Conservation (phyloP, 1,284 basidiomycete species). For the Ceratobasidium theobromae region DNA sequence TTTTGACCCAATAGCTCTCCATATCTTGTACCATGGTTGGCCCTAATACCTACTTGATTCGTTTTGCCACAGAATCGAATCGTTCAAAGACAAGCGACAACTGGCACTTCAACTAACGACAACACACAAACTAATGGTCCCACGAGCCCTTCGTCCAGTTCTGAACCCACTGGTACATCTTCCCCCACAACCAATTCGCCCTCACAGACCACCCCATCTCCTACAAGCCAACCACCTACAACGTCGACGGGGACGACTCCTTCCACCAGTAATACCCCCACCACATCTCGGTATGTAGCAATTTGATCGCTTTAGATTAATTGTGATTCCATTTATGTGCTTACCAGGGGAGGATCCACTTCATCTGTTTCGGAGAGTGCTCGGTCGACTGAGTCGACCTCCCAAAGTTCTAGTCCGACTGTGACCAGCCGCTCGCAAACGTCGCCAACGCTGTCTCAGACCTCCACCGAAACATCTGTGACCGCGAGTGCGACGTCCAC, state of each 20-base stretch:
- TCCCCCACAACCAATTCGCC: not conserved
- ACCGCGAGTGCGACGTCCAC: constrained; percentile 4
- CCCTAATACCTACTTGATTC: not conserved
- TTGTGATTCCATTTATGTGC: not conserved
- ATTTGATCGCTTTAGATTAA: not conserved
- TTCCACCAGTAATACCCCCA: not conserved
- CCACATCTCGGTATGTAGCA: constrained; percentile 7
- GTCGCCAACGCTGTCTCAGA: not conserved
- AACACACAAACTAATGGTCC: not conserved
- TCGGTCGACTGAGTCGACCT: not conserved
- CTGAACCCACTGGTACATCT: not conserved
- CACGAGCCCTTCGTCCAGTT: not conserved
- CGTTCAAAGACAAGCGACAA: not conserved
- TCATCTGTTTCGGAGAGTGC: too few relatives aligned
- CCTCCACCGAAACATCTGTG: not conserved
- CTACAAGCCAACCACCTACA: not conserved
- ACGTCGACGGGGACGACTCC: not conserved
- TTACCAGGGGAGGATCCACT: constrained; percentile 2
- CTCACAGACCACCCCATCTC: not conserved
- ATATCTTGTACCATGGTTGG: not conserved
- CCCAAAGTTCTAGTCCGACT: too few relatives aligned
- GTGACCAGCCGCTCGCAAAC: too few relatives aligned
- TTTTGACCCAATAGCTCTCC: not conserved
- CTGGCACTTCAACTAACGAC: too few relatives aligned
- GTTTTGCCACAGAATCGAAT: not conserved